These are phyloP conservation scores for Stenocarpella maydis DNA, from an alignment of 2,329 filamentous ascomycete species.

Conservation along the genomic window DNA sequence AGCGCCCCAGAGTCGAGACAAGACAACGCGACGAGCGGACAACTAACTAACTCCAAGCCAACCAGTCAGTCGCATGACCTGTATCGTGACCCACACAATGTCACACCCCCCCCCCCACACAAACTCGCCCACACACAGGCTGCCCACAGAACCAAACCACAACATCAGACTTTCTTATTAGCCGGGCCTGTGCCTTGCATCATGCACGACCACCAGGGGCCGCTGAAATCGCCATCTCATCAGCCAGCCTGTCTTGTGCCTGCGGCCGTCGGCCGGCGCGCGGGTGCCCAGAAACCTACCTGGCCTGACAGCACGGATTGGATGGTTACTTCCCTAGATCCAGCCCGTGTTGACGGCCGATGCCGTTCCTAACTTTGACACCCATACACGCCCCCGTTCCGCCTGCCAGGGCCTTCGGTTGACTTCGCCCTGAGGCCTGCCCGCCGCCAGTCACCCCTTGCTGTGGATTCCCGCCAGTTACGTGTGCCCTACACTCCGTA, in stretches of 20 bases:
- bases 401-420: not conserved
- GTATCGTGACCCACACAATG: slow-evolving; percentile 29
- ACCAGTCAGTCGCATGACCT: slow-evolving; percentile 23
- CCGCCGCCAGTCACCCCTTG: not conserved
- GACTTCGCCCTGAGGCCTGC: not conserved
- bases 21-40: not conserved
- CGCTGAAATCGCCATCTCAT: not conserved
- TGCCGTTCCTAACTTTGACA: slow-evolving; percentile 15
- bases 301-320: slow-evolving; percentile 1
- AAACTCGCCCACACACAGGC: not conserved
- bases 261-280: slow-evolving; percentile 15
- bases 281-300: slow-evolving; percentile 1
- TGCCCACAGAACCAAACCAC: slow-evolving; percentile 4
- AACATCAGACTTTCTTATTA: slow-evolving; percentile 26
- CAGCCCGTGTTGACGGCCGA: slow-evolving; percentile 3
- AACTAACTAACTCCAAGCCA: not conserved
- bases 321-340: slow-evolving; percentile 13
- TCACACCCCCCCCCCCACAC: slow-evolving; percentile 23
- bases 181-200: slow-evolving; percentile 34
- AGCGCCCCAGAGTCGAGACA: not conserved
- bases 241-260: not conserved
- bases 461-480: not conserved
- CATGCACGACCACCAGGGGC: slow-evolving; percentile 28
- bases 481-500: too few relatives aligned
- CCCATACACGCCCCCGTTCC: not conserved